Evolutionary conservation across 768 basidiomycete species (phyloP), one percentile per base, ranked within the genome.

Genomic region (Trametes elegans): DNA sequence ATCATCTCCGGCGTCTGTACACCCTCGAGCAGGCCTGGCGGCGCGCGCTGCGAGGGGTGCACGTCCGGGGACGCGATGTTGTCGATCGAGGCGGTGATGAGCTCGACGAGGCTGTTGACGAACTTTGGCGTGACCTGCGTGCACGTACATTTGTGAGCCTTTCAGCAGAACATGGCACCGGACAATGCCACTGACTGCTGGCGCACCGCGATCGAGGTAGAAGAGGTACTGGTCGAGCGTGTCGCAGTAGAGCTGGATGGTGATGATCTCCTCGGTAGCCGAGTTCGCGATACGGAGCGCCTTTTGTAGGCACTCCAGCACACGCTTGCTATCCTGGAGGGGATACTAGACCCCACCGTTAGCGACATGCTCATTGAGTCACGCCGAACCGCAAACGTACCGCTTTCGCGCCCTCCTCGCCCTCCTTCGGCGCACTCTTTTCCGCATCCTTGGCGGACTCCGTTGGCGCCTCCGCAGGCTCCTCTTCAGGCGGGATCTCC

Each of bases 281-380:
- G 93, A 94, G 64, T 95, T 94, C 5, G 97, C 97, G 64, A 97
- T 98, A 2, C 96, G 84, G 23, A 98, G 78, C 3, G 94, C 91
- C 69, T 98, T 98, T 70, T 99, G 97, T 28, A 99, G 77, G 67
- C 97, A 99, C 71, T 99, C 97, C 28, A 99, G 76, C 0, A 99
- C 95, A 21, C 97, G 90, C 66, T 98, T 98, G 71, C 94, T 95
- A 67, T 99, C 97, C 62, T 93, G 88, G 66, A 90, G 87, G 38
- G 90, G 90, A 65, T 84, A 88, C 90, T 89, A 58, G 49, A 38
- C 44, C 24, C 24, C 29, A 8, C 4, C 19, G 7, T n/a, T 21
- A 32, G 23, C 26, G 31, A 24, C 11, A 4, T 14, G 18, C 40
- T 14, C 2, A 7, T 7, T 5, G 9, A 40, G 14, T 34, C 26